These are phyloP conservation scores for Chloropicon primus DNA, from an alignment of 139 green algal species.

Conservation along the genomic window DNA sequence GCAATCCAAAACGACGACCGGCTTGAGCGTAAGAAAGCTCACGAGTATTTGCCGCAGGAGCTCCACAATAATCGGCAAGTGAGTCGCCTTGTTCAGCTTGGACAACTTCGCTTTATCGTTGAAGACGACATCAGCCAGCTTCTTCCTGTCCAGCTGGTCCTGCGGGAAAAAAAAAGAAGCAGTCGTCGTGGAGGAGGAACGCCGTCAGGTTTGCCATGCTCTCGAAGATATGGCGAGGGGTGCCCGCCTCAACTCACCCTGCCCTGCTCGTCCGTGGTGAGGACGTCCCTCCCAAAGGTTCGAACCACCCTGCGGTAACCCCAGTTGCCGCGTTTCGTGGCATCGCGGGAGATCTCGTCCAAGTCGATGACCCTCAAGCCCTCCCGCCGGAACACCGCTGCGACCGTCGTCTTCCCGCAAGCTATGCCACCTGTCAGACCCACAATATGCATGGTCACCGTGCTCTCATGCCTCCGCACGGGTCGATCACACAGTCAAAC, in stretches of 20 bases:
- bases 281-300: not conserved
- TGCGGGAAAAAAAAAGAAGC: no score
- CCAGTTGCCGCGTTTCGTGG: not conserved
- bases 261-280: not conserved
- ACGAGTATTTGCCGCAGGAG: not conserved
- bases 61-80: not conserved
- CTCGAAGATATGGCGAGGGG: no score
- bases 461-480: no score
- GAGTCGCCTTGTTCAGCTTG: not conserved
- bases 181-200: no score
- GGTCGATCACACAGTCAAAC: no score
- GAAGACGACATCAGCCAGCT: not conserved
- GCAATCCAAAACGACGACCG: not conserved
- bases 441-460: slow-evolving; percentile 66
- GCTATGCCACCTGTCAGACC: slow-evolving; percentile 76
- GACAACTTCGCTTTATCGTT: not conserved
- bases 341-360: slow-evolving; percentile 35
- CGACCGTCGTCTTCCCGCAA: slow-evolving; percentile 56
- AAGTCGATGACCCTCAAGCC: slow-evolving; percentile 53
- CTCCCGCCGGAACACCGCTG: slow-evolving; percentile 12
- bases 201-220: no score
- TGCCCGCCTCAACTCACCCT: no score
- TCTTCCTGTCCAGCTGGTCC: not conserved
- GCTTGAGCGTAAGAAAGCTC: not conserved
- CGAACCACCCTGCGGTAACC: not conserved